Conservation (phyloP, 2,329 filamentous ascomycete genomes). For the Colletotrichum sp. region DNA sequence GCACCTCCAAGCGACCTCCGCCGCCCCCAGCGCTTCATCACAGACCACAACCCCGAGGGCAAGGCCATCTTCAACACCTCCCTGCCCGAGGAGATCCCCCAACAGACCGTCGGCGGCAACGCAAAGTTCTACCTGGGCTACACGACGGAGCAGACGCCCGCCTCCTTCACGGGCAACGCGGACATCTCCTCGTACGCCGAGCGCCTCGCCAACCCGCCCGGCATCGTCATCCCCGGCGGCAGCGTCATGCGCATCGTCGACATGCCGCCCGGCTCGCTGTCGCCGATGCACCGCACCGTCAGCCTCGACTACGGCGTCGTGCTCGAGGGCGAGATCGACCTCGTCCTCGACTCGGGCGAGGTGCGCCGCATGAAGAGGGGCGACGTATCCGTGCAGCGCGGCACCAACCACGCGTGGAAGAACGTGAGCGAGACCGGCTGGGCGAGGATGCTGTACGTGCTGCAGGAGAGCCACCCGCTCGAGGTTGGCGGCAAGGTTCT, state of each 20-base stretch:
- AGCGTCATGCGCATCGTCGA: conserved; percentile 54
- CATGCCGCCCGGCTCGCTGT: conserved; percentile 43
- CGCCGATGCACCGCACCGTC: conserved; percentile 56
- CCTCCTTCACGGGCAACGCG: conserved; percentile 19
- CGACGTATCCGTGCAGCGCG: conserved; percentile 61
- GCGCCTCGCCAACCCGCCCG: conserved; percentile 27
- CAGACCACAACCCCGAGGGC: conserved; percentile 37
- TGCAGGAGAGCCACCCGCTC: conserved; percentile 30
- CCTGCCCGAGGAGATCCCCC: conserved; percentile 26
- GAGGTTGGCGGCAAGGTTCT: conserved; percentile 9
- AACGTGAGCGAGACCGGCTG: conserved; percentile 49
- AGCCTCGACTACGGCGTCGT: conserved; percentile 62
- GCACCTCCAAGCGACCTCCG: background rate
- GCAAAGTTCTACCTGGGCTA: conserved; percentile 30
- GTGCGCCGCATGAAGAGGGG: conserved; percentile 49
- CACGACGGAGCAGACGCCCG: conserved; percentile 28
- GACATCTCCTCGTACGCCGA: conserved; percentile 28
- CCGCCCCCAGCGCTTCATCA: conserved; percentile 31
- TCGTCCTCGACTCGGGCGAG: conserved; percentile 57
- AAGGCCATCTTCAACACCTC: conserved; percentile 37
- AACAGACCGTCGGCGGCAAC: conserved; percentile 19
- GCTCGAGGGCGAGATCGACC: conserved; percentile 57
- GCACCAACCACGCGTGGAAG: conserved; percentile 59
- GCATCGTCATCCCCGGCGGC: conserved; percentile 37
- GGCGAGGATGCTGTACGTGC: conserved; percentile 48